These are phyloP conservation scores for Daldinia vernicosa DNA, from an alignment of 495 filamentous ascomycete species.

Conservation along the genomic window DNA sequence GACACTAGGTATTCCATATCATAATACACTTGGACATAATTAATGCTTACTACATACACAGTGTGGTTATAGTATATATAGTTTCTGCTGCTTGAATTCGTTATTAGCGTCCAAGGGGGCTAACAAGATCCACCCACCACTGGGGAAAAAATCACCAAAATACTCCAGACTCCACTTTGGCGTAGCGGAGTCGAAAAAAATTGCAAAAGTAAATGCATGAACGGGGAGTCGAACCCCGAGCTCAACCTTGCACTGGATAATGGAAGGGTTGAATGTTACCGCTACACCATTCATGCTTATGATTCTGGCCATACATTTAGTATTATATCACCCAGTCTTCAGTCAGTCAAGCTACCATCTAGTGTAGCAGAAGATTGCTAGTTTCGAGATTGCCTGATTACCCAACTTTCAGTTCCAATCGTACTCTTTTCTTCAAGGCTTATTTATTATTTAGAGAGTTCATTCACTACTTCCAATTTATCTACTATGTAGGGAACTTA, in stretches of 20 bases:
- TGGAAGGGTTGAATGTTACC: constrained; percentile 39
- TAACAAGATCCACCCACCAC: neutral
- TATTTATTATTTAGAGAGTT: neutral
- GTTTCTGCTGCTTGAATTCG: too few relatives aligned
- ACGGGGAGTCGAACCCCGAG: constrained; percentile 37
- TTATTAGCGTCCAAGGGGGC: neutral
- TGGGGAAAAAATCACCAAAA: neutral
- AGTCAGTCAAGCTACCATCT: neutral
- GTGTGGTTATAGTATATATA: too few relatives aligned
- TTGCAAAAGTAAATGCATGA: constrained; percentile 19
- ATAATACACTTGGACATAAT: too few relatives aligned
- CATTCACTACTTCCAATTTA: neutral
- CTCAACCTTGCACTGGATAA: constrained; percentile 16
- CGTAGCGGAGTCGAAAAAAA: neutral
- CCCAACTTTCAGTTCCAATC: neutral
- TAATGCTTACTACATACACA: too few relatives aligned
- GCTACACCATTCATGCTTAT: constrained; percentile 34
- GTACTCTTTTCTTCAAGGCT: neutral
- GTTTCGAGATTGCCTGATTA: neutral
- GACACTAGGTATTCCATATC: too few relatives aligned
- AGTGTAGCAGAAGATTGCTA: neutral
- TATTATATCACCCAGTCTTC: neutral
- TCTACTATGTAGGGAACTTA: neutral
- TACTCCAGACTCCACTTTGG: neutral
- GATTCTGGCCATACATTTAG: neutral